Evolutionary conservation across 345 rosid genomes (phyloP).

Genomic region (Salix koriyanagi): DNA sequence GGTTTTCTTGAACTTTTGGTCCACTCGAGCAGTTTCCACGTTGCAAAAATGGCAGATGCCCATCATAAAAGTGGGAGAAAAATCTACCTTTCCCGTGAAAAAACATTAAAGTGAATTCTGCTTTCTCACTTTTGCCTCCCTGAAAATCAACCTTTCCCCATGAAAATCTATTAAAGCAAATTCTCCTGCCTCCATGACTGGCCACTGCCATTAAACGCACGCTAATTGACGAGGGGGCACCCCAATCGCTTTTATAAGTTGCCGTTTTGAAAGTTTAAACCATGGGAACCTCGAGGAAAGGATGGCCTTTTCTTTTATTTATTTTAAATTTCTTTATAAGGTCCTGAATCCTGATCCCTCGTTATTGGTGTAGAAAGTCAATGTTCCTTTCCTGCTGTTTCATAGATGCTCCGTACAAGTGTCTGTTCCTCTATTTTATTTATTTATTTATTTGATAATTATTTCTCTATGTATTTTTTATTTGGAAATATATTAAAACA

Average conservation of each 20-base stretch:
- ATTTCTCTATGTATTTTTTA: too few species aligned
- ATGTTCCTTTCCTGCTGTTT: too few species aligned
- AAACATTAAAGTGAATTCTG: not conserved
- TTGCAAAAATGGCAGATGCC: not conserved
- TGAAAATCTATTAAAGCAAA: not conserved
- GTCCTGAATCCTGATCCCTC: not conserved
- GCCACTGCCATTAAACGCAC: not conserved
- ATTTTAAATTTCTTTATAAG: too few species aligned
- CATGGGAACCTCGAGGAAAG: not conserved
- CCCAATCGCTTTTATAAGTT: too few species aligned
- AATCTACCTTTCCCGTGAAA: not conserved
- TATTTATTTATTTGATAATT: too few species aligned
- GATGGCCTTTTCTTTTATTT: not conserved
- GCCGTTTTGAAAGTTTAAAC: too few species aligned
- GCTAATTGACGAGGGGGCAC: too few species aligned
- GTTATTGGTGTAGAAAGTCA: not conserved
- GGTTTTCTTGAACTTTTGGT: not conserved
- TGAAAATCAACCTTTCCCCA: not conserved
- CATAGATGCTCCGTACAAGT: too few species aligned
- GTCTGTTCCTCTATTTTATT: too few species aligned
- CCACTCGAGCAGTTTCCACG: not conserved
- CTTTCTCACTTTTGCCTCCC: not conserved
- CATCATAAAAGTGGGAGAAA: not conserved
- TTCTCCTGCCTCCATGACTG: not conserved
- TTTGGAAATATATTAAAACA: too few species aligned